Evolutionary conservation across 179 eudicot species (phyloP), one percentile per base, ranked within the genome.

Genomic region (Silene vulgaris): DNA sequence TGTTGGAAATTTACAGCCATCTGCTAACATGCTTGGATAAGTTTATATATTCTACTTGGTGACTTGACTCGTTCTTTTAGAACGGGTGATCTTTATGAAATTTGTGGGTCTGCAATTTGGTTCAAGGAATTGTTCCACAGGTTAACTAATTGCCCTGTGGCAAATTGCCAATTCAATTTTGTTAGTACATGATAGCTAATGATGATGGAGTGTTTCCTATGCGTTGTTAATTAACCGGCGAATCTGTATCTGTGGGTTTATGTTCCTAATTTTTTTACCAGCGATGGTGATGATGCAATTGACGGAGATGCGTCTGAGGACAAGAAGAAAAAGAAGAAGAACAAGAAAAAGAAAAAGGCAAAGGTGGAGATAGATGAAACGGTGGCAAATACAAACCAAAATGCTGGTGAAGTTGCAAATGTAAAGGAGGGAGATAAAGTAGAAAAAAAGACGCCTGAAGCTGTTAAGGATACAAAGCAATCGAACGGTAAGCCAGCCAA

Each of bases 271-370:
- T 52, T 52, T 11, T 71, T 71, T 37, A 78, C 73, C 76, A 80
- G 75, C 37, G 73, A 28, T 64, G 77, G 72, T 78, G 59, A 52
- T 11, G 59, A 4, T 16, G 59, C 17, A 13, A 37, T 13, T 73
- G 77, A 75, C 69, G 89, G 79, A 76, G 78, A 75, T 73, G 75
- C 57, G 26, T 69, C 81, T 52, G 88, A 70, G 71, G 82, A 79
- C 64, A 85, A 82, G 69, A 84, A 75, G 50, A 81, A 78, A 72
- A 89, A 84, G 77, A 88, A 82, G 29, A 72, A 14, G 8, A 70
- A 48, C 80, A 88, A 84, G 81, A 89, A 84, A 61, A 89, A 81
- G 56, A 87, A 86, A 79, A 84, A 80, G 67, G 84, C 50, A 19
- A 86, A 91, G 81, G 66, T 54, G 43, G 76, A 77, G 60, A 68